Evolutionary conservation across 2,329 filamentous ascomycete genomes (phyloP), one percentile per base, ranked within the genome.

Genomic region (Epichloe festucae): DNA sequence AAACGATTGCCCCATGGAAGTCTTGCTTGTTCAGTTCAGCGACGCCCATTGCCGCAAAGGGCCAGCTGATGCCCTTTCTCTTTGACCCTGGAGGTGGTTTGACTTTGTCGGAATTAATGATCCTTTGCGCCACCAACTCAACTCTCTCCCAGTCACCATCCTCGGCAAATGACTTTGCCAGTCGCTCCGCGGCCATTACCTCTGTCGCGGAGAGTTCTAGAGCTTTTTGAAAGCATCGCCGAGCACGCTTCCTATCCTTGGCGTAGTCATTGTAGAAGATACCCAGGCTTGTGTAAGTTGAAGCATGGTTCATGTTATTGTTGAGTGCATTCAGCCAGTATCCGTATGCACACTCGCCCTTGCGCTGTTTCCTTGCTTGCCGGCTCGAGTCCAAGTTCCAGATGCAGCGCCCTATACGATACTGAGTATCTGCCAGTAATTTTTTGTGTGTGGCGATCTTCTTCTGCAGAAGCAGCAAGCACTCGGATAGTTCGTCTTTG

Each of bases 101-200:
- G 41, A 91, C 88, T 66, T 89, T 93, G 50, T 93, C 93, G n/a
- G 91, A 96, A 56, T 96, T 88, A 3, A 97, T 84, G 0, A 96
- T 87, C 48, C 94, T 81, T 64, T 90, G 87, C 1, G 93, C 86
- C 35, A 98, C 84, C 19, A 94, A 80, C 69, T 97, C 93, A 7
- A 98, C 94, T 48, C 94, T 82, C 58, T 97, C 93, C 93, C 93
- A 98, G 61, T 98, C 93, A 39, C 87, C 82, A 57, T 89, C 84
- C 50, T 95, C 83, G 0, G 94, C 91, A 65, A 96, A 98, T 0
- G 82, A 83, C 53, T 80, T 79, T 2, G 93, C 90, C 15, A 98
- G 77, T 31, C 89, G 80, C 66, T 97, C 88, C 0, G 93, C 93
- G 38, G 93, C 89, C 58, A 85, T 76, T 1, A 95, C 79, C 63